Evolutionary conservation across 495 filamentous ascomycete genomes (phyloP).

Genomic region (Amphirosellinia nigrospora): DNA sequence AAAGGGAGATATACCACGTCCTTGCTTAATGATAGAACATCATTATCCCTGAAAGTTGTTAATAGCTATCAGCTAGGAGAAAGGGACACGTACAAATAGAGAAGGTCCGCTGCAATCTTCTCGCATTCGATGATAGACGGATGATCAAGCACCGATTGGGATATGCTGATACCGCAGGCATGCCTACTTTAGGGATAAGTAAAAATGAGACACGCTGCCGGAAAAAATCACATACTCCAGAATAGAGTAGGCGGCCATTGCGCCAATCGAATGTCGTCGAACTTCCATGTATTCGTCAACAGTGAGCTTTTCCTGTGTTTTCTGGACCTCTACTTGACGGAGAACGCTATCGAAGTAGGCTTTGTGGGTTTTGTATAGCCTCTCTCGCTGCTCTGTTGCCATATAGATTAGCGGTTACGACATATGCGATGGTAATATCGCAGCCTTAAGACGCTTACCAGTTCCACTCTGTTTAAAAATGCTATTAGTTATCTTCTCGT

Average conservation of each 20-base stretch:
- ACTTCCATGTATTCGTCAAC: conserved; percentile 15
- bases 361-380: conserved; percentile 2
- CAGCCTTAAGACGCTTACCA: background rate
- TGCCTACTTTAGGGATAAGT: background rate
- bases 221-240: background rate
- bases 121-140: conserved; percentile 11
- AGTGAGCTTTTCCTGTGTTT: background rate
- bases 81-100: conserved; percentile 7
- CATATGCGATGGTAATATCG: background rate
- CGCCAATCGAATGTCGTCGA: conserved; percentile 15
- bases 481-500: background rate
- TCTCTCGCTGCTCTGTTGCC: conserved; percentile 4
- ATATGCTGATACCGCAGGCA: conserved; percentile 7
- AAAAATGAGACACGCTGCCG: too few species aligned
- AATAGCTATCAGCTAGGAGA: background rate
- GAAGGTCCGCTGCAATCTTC: conserved; percentile 12
- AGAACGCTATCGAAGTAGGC: conserved; percentile 10
- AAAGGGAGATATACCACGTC: background rate
- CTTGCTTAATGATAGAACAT: conserved; percentile 17
- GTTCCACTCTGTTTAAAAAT: background rate
- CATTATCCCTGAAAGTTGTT: conserved; percentile 14
- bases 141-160: conserved; percentile 6
- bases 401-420: background rate
- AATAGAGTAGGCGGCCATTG: conserved; percentile 5
- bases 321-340: conserved; percentile 17